A percentile compares a stretch with the other conserved stretches of the same genome.
Conservation (phyloP, 257 asterid species). For the Ballota nigra region DNA sequence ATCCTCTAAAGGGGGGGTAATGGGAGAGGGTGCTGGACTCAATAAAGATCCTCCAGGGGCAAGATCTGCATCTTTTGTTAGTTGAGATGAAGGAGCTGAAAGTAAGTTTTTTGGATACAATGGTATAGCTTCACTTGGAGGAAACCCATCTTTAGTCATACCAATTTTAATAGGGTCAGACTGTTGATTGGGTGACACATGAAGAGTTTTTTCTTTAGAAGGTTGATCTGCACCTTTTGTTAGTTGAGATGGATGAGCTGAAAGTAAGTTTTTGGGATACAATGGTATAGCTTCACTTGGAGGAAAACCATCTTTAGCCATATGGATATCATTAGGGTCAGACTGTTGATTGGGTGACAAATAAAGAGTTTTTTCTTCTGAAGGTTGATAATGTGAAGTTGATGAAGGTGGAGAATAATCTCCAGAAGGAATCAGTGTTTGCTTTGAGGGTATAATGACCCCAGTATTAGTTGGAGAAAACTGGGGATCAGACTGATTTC, state of each 20-base stretch:
- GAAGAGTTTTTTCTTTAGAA: constrained; percentile 20
- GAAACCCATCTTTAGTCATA: constrained; percentile 21
- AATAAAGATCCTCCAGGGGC: constrained; percentile 25
- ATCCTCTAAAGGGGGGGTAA: constrained; percentile 39
- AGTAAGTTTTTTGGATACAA: constrained; percentile 25
- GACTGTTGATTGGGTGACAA: constrained; percentile 22
- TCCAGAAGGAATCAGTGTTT: constrained; percentile 25
- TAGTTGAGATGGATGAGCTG: constrained; percentile 37
- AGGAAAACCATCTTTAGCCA: constrained; percentile 16
- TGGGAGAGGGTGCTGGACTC: constrained; percentile 27
- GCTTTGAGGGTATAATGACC: constrained; percentile 24
- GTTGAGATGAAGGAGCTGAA: constrained; percentile 36
- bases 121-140: constrained; percentile 31
- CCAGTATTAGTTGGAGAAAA: constrained; percentile 29
- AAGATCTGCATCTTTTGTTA: constrained; percentile 36
- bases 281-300: constrained; percentile 28
- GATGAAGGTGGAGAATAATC: constrained; percentile 37
- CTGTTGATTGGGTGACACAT: constrained; percentile 23
- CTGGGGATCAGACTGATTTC: constrained; percentile 29
- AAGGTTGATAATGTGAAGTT: constrained; percentile 27
- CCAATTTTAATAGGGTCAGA: constrained; percentile 23
- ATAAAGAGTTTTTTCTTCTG: constrained; percentile 18
- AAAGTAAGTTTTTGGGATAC: constrained; percentile 29
- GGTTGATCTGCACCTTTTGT: constrained; percentile 36
- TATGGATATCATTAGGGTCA: constrained; percentile 23